Evolutionary conservation across 106 monocot species (phyloP).

Genomic region (Hemerocallis citrina): DNA sequence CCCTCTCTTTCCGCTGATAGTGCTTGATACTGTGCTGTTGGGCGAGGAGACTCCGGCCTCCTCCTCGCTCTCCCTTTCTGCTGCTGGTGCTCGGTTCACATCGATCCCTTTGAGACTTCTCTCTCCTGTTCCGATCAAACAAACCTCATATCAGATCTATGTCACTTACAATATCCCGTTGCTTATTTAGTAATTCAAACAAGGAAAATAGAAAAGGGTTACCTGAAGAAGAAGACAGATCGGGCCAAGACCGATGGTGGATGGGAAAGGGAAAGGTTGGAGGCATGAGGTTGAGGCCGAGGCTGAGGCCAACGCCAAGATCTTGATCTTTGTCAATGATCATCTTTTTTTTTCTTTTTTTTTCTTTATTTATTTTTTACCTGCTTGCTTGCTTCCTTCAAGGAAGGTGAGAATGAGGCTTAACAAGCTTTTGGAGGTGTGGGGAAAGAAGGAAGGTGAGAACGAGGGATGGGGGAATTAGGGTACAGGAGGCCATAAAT

Average conservation of each 20-base stretch:
- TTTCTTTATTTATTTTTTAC: not conserved
- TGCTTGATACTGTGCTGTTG: slow-evolving; percentile 8
- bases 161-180: too few species aligned
- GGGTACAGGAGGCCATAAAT: not conserved
- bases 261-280: too few species aligned
- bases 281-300: too few species aligned
- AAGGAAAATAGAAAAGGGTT: not conserved
- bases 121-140: not conserved
- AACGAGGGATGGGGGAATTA: not conserved
- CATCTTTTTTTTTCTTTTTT: slow-evolving; percentile 3
- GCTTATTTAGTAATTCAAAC: too few species aligned
- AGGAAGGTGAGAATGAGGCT: not conserved
- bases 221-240: slow-evolving; percentile 2
- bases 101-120: slow-evolving; percentile 9
- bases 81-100: slow-evolving; percentile 15
- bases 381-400: too few species aligned
- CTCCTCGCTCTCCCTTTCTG: slow-evolving; percentile 3
- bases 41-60: slow-evolving; percentile 3
- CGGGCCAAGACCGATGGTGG: not conserved
- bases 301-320: slow-evolving; percentile 19
- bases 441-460: not conserved
- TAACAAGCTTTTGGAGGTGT: not conserved
- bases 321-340: slow-evolving; percentile 14
- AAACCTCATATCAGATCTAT: too few species aligned
- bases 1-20: not conserved